phyloP scores from a whole-genome alignment of 2,329 filamentous ascomycete genomes.

The Trichocomaceae sp. region DNA sequence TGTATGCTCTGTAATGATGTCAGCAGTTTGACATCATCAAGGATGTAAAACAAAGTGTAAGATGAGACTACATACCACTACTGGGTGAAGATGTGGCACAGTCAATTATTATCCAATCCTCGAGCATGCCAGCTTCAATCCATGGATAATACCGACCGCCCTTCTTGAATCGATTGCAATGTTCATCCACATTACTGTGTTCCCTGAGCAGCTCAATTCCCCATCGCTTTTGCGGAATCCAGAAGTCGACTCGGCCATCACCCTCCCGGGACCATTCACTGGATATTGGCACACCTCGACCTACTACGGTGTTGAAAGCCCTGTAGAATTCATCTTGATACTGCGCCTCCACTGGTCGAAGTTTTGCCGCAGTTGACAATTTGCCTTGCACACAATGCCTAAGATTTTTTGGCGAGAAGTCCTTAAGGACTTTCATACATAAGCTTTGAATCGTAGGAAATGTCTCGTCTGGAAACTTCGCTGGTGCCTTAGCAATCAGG shows the following conservation, averaged over 20 bases:
- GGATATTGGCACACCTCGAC: slow-evolving; percentile 7
- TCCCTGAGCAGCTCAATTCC: slow-evolving; percentile 18
- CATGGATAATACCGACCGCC: slow-evolving; percentile 13
- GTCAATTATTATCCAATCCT: slow-evolving; percentile 18
- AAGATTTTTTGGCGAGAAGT: not conserved
- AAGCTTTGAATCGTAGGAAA: slow-evolving; percentile 5
- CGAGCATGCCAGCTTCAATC: slow-evolving; percentile 14
- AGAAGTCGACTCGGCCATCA: slow-evolving; percentile 16
- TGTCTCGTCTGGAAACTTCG: not conserved
- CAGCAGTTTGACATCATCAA: not conserved
- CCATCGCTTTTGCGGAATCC: slow-evolving; percentile 13
- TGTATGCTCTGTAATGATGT: slow-evolving; percentile 6
- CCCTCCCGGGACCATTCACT: slow-evolving; percentile 14
- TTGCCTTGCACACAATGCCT: not conserved
- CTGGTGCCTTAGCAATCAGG: too few species aligned
- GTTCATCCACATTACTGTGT: slow-evolving; percentile 3
- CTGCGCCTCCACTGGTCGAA: slow-evolving; percentile 9
- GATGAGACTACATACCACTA: not conserved
- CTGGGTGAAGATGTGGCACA: slow-evolving; percentile 8
- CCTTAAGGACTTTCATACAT: not conserved
- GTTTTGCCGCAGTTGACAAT: not conserved
- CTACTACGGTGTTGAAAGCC: slow-evolving; percentile 5
- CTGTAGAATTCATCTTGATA: slow-evolving; percentile 17
- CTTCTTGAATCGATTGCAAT: slow-evolving; percentile 14
- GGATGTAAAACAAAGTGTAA: not conserved